Base-by-base conservation (phyloP, 1,284 basidiomycete genomes). In the Trametes versicolor region DNA sequence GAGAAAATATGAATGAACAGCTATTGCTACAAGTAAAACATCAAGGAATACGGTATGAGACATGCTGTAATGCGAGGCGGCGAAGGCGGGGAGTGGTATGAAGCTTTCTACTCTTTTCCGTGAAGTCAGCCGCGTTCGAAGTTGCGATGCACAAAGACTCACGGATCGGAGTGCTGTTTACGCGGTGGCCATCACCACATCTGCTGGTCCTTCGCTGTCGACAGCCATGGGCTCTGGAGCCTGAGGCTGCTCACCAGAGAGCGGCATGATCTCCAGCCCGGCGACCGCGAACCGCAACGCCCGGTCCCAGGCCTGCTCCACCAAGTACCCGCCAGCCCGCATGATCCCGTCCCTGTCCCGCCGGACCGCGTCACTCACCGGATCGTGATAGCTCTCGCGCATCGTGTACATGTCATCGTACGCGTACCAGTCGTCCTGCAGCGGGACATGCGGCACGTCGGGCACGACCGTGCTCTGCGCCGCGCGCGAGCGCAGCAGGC, bases 231-330 rank as follows among this genome's bases (percentile, higher is more conserved):
- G 60, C 23, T 70, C 71, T 19, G 47, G 60, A 10, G 50, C 23
- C 19, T 60, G 32, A 17, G 65, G 43, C 19, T 60, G 65, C 5
- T 70, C 41, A 8, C 72, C 76, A 10, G 71, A 65, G n/a, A 81
- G 74, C 2, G 85, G 85, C 43, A 73, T 62, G 32, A 93, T 74
- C 70, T 92, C 89, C 60, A 97, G 77, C 1, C 87, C 92, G 61
- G 92, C 91, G 23, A 96, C 90, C 1, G 93, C 92, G 70, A 79
- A 86, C 57, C 91, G 81, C 52, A 97, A 76, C 25, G 94, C 94
- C 71, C 95, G 85, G 72, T 93, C 91, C 96, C 96, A 97, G 56
- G 93, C 93, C 75, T 95, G 89, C 64, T 90, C 85, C 12, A 95
- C 81, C 70, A 84, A 84, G 75, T 94, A 98, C 2, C 95, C 96